Conservation (phyloP, 2,329 filamentous ascomycete species). For the Claviceps maximensis region DNA sequence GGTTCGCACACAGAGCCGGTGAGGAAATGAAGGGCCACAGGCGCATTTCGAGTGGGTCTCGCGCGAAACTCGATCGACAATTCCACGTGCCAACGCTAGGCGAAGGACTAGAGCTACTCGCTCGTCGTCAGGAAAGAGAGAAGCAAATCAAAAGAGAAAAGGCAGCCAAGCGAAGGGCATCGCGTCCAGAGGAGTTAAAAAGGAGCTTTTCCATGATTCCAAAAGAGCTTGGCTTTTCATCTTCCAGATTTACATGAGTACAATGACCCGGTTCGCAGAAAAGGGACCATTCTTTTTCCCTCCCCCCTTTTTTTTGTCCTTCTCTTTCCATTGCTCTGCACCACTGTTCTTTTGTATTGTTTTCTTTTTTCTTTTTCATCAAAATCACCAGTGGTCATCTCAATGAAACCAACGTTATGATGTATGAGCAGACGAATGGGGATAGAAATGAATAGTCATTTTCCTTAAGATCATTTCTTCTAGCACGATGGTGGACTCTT, state of each 20-base stretch:
- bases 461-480: neutral
- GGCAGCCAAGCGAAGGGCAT: slow-evolving; percentile 2
- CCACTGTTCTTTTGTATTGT: too few relatives aligned
- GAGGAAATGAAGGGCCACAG: slow-evolving; percentile 3
- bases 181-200: neutral
- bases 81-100: slow-evolving; percentile 12
- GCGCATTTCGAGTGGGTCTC: slow-evolving; percentile 2
- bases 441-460: neutral
- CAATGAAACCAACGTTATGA: neutral
- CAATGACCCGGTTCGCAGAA: neutral
- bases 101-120: slow-evolving; percentile 9
- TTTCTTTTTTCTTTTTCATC: neutral
- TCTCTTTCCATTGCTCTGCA: neutral
- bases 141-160: slow-evolving; percentile 2
- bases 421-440: neutral
- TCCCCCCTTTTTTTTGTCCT: neutral
- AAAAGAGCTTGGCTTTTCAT: neutral
- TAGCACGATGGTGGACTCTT: neutral
- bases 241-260: neutral
- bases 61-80: slow-evolving; percentile 6
- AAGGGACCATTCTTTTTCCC: neutral
- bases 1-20: slow-evolving; percentile 5
- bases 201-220: neutral
- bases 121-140: neutral
- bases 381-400: neutral